Conservation (phyloP, 768 basidiomycete genomes). For the Gymnopilus dilepis region DNA sequence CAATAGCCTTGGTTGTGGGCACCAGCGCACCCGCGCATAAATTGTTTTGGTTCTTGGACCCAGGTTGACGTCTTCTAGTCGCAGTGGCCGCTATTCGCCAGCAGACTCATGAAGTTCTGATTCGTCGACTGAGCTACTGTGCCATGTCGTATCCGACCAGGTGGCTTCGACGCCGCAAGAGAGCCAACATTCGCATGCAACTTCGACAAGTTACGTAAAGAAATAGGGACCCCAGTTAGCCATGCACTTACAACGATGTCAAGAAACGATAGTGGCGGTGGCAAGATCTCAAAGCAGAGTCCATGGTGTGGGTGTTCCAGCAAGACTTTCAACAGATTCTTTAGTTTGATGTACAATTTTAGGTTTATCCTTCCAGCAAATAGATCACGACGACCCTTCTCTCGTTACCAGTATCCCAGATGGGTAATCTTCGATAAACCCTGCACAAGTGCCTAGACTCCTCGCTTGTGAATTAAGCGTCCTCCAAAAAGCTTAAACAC, state of each 20-base stretch:
- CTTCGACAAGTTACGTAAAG: neutral
- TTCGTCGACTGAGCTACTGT: no score
- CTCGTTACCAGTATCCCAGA: neutral
- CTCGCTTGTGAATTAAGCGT: conserved; percentile 7
- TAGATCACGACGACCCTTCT: conserved; percentile 5
- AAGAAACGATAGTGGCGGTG: neutral
- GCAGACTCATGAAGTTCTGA: no score
- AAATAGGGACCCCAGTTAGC: conserved; percentile 4
- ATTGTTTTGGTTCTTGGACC: neutral
- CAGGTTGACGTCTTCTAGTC: neutral
- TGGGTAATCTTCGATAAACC: neutral
- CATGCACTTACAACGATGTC: conserved; percentile 2
- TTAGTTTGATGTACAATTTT: neutral
- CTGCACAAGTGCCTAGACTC: conserved; percentile 12
- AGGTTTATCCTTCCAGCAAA: conserved; percentile 6
- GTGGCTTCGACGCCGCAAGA: conserved; percentile 2
- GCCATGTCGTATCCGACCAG: neutral
- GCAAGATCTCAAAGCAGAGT: neutral
- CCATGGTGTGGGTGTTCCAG: neutral
- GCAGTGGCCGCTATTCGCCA: neutral
- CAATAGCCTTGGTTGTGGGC: neutral
- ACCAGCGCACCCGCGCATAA: neutral
- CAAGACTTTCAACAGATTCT: neutral
- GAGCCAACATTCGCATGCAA: neutral
- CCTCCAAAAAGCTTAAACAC: conserved; percentile 15